phyloP scores from a whole-genome alignment of 768 basidiomycete genomes.

The Lentinula raphanica region DNA sequence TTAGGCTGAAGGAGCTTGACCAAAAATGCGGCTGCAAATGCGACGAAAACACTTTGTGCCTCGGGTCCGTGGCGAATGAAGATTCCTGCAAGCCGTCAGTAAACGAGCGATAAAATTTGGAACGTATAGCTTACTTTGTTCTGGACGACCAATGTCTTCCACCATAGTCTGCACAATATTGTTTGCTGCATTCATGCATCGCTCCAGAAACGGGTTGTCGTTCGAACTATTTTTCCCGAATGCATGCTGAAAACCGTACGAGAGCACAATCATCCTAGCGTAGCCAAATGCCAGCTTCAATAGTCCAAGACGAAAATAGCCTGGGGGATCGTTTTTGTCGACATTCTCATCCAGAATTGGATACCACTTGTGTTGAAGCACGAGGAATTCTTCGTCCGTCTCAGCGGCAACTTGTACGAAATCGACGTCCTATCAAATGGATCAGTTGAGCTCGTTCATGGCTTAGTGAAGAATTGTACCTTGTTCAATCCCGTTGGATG shows the following conservation, averaged over 20 bases:
- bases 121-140: conserved; percentile 39
- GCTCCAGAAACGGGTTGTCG: conserved; percentile 60
- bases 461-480: conserved; percentile 30
- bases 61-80: conserved; percentile 73
- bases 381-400: conserved; percentile 65
- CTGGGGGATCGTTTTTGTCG: conserved; percentile 50
- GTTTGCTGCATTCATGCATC: conserved; percentile 62
- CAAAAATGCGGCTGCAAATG: conserved; percentile 78
- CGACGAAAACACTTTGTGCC: conserved; percentile 73
- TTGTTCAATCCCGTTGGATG: conserved; percentile 76
- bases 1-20: conserved; percentile 84
- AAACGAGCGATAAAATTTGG: background rate
- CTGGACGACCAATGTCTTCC: conserved; percentile 49
- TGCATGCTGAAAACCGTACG: conserved; percentile 74
- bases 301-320: conserved; percentile 56
- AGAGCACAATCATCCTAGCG: conserved; percentile 60
- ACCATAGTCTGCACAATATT: conserved; percentile 62
- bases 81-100: conserved; percentile 29
- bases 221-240: conserved; percentile 57
- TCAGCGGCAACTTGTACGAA: conserved; percentile 59
- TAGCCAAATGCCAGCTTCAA: conserved; percentile 64
- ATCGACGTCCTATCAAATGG: conserved; percentile 46
- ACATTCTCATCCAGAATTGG: conserved; percentile 37
- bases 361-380: conserved; percentile 53
- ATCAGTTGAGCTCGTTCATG: background rate